Conservation (phyloP, 2,329 filamentous ascomycete genomes). For the Cordyceps farinosa region DNA sequence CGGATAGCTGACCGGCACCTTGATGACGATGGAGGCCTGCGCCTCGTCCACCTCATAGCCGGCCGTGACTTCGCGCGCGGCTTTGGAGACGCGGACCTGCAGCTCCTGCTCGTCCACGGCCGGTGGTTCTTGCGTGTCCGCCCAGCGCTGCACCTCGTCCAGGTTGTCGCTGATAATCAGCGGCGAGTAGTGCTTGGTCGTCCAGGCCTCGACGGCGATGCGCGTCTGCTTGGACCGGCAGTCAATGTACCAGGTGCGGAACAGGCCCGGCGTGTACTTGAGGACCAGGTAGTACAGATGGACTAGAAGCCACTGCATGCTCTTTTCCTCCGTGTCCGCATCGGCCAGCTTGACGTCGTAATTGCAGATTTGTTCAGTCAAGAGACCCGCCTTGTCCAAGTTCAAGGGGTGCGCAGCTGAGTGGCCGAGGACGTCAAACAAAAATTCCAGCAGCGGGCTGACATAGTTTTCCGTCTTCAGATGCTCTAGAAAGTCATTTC, state of each 20-base stretch:
- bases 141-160: conserved; percentile 66
- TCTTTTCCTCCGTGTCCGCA: conserved; percentile 62
- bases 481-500: conserved; percentile 73
- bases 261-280: conserved; percentile 71
- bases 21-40: conserved; percentile 76
- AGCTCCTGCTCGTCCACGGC: conserved; percentile 53
- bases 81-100: conserved; percentile 66
- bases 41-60: conserved; percentile 87
- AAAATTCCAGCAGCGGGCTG: conserved; percentile 68
- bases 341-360: conserved; percentile 53
- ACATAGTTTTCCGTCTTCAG: conserved; percentile 73
- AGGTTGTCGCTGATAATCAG: conserved; percentile 64
- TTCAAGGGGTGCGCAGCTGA: conserved; percentile 69
- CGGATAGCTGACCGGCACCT: conserved; percentile 77
- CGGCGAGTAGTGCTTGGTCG: conserved; percentile 75
- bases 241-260: conserved; percentile 80
- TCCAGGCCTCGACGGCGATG: conserved; percentile 78
- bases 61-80: conserved; percentile 73
- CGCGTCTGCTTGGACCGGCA: conserved; percentile 78
- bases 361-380: conserved; percentile 49
- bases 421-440: conserved; percentile 81
- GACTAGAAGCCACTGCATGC: conserved; percentile 77
- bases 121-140: conserved; percentile 47
- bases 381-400: conserved; percentile 64
- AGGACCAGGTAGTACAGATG: conserved; percentile 84